A percentile compares a stretch with the other conserved stretches of the same genome.
Evolutionary conservation across 2,329 filamentous ascomycete genomes (phyloP).

Genomic region (Cercospora sp.): DNA sequence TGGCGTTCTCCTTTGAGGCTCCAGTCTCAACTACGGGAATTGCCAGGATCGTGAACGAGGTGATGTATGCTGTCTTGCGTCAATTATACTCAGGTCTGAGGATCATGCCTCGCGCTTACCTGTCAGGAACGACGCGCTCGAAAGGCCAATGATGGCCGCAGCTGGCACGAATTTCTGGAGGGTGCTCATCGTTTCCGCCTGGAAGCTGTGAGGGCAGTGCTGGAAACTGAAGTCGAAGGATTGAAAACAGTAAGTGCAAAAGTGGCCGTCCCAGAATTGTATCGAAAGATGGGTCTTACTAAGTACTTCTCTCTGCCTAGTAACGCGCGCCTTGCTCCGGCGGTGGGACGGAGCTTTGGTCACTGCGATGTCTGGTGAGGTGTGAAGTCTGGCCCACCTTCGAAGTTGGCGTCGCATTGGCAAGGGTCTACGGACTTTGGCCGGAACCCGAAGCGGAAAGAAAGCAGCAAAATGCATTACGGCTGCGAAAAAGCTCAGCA

Average conservation of each 20-base stretch:
- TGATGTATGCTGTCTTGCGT: slow-evolving; percentile 23
- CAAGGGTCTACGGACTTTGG: slow-evolving; percentile 3
- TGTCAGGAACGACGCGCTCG: slow-evolving; percentile 24
- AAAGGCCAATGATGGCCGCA: slow-evolving; percentile 24
- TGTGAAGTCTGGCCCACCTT: not conserved
- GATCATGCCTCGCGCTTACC: slow-evolving; percentile 2
- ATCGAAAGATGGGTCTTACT: not conserved
- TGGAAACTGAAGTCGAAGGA: not conserved
- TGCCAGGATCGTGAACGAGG: slow-evolving; percentile 24
- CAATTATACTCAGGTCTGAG: not conserved
- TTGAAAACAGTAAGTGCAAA: not conserved
- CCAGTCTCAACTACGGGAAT: slow-evolving; percentile 29
- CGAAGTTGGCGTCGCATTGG: not conserved
- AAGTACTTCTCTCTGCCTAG: slow-evolving; percentile 7
- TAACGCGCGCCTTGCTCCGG: not conserved
- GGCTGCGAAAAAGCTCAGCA: not conserved
- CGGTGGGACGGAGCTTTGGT: slow-evolving; percentile 7
- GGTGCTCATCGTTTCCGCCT: slow-evolving; percentile 14
- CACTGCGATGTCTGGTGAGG: slow-evolving; percentile 1
- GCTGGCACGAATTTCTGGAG: slow-evolving; percentile 24
- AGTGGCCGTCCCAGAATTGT: not conserved
- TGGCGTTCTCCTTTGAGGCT: slow-evolving; percentile 23
- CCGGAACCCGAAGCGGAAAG: not conserved
- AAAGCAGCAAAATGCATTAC: not conserved
- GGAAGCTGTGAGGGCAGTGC: not conserved